phyloP scores from a whole-genome alignment of 345 rosid genomes.

The Rhodamnia argentea region DNA sequence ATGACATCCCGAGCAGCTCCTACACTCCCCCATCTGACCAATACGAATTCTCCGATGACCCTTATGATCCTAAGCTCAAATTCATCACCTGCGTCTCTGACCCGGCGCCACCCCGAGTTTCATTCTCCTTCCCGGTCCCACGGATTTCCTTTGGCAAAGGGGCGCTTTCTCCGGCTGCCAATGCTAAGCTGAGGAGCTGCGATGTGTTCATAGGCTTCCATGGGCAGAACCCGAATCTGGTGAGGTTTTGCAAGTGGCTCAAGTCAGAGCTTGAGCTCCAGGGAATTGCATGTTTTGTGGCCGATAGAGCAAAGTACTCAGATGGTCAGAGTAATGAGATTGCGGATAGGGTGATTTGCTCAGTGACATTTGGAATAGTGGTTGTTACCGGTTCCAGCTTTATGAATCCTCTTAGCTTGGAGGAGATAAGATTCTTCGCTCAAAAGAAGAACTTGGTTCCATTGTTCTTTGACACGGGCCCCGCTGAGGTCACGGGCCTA shows the following conservation, averaged over 20 bases:
- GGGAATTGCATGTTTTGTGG: conserved; percentile 88
- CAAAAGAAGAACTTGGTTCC: conserved; percentile 89
- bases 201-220: conserved; percentile 86
- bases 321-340: conserved; percentile 80
- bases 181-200: conserved; percentile 81
- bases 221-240: conserved; percentile 72
- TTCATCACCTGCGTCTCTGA: conserved; percentile 53
- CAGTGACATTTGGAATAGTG: conserved; percentile 72
- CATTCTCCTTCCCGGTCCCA: conserved; percentile 87
- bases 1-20: conserved; percentile 85
- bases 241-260: conserved; percentile 84
- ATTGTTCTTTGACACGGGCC: conserved; percentile 60
- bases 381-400: conserved; percentile 57
- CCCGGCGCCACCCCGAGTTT: conserved; percentile 55
- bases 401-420: conserved; percentile 54
- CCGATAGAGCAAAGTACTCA: conserved; percentile 73
- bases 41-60: conserved; percentile 74
- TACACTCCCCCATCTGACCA: conserved; percentile 84
- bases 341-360: conserved; percentile 76
- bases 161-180: conserved; percentile 46
- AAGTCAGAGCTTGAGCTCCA: conserved; percentile 92
- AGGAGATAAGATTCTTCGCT: conserved; percentile 82
- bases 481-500: conserved; percentile 46
- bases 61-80: conserved; percentile 44
- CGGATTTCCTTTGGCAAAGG: conserved; percentile 73